A percentile compares a stretch with the other conserved stretches of the same genome.
Conservation (phyloP, 2,329 filamentous ascomycete species). For the Colletotrichum noveboracense region DNA sequence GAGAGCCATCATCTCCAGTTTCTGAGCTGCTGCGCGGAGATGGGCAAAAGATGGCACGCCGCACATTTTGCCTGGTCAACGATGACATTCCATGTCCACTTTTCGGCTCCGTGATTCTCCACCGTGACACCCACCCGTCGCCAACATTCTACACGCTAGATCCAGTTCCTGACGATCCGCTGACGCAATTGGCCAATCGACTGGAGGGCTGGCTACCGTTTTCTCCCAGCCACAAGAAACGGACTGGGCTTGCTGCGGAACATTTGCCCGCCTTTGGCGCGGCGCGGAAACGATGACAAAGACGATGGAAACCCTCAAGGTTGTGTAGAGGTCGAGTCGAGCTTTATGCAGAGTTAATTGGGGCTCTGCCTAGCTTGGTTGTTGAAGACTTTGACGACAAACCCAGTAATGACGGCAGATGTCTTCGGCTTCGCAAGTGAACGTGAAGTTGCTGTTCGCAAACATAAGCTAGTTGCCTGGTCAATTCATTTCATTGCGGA, state of each 20-base stretch:
- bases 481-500: not conserved
- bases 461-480: not conserved
- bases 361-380: not conserved
- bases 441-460: not conserved
- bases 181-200: slow-evolving; percentile 9
- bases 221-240: not conserved
- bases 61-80: not conserved
- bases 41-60: not conserved
- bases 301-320: not conserved
- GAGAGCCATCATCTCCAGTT: slow-evolving; percentile 16
- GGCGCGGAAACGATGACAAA: not conserved
- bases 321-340: not conserved
- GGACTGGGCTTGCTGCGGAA: not conserved
- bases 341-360: not conserved
- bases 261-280: not conserved
- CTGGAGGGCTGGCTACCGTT: not conserved
- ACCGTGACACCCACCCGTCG: not conserved
- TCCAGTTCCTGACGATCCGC: slow-evolving; percentile 16
- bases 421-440: not conserved
- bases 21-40: not conserved
- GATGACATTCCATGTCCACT: slow-evolving; percentile 19
- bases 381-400: not conserved
- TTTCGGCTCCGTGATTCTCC: slow-evolving; percentile 1
- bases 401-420: not conserved
- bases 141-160: slow-evolving; percentile 6